Evolutionary conservation across 2,329 filamentous ascomycete genomes (phyloP), one percentile per base, ranked within the genome.

Genomic region (Talaromyces amestolkiae): DNA sequence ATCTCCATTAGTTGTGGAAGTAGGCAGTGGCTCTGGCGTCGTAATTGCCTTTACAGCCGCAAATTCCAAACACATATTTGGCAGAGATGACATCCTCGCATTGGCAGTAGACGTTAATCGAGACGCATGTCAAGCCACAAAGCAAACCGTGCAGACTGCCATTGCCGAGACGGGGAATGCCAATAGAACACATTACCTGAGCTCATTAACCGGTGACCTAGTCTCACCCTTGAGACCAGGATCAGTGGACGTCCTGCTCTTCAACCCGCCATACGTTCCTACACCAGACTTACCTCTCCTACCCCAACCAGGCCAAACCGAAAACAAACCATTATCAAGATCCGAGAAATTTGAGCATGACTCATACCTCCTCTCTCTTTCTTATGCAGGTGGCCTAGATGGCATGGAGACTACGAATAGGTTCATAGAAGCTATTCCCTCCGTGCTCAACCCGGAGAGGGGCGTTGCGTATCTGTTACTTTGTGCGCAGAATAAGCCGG

Each of bases 251-350:
- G 85, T 99, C 11, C 84, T 99, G 68, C 85, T 99, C 33, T 99
- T 98, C 84, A 99, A 99, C 75, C 95, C 95, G 62, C 95, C 95
- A 0, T 99, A 99, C 75, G 95, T 99, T 15, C 95, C 95, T 1
- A 96, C 93, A 2, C 85, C 89, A 31, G 86, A 88, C 47, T 79
- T 96, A 66, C 93, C 94, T 1, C 75, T 78, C 27, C 77, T 85
- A 41, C 78, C 84, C 6, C 68, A 68, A 1, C 65, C 67, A 15
- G 68, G 24, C 71, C 19, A 51, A 10, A 66, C 76, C 74, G 71
- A 72, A 2, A 69, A 69, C 31, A 64, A 72, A 59, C 69, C 72
- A 11, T 66, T 70, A 63, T 74, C 71, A 11, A 67, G 74, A 19
- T 71, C 69, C 31, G 70, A 77, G 63, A 75, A 80, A 10, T 97